Conservation (phyloP, 2,329 filamentous ascomycete species). For the Aulographum hederae region DNA sequence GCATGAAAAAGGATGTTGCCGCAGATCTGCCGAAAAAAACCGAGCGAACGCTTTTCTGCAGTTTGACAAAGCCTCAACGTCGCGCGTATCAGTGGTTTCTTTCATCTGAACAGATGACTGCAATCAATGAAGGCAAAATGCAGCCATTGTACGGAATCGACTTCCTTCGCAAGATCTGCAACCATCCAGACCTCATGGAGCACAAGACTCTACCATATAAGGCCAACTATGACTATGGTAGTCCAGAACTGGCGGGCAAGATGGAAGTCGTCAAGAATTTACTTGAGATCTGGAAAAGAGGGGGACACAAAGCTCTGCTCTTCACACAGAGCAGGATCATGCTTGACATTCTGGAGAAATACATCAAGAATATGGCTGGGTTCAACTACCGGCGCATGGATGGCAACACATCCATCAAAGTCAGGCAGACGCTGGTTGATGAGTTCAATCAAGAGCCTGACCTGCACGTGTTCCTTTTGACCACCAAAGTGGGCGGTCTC, state of each 20-base stretch:
- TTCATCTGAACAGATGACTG: conserved; percentile 65
- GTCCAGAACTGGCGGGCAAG: conserved; percentile 67
- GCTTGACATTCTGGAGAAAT: conserved; percentile 82
- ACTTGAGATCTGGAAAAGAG: conserved; percentile 71
- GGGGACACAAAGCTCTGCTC: conserved; percentile 84
- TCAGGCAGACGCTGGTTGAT: conserved; percentile 79
- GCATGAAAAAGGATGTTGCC: conserved; percentile 85
- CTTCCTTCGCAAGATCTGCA: conserved; percentile 87
- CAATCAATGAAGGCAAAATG: conserved; percentile 55
- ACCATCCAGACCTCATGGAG: conserved; percentile 79
- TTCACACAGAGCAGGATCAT: conserved; percentile 92
- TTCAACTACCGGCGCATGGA: conserved; percentile 84
- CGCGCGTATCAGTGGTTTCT: conserved; percentile 69
- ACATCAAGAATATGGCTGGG: conserved; percentile 47
- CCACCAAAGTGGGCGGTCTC: conserved; percentile 85
- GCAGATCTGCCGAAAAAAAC: conserved; percentile 88
- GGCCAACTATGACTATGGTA: conserved; percentile 58
- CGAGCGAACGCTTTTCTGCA: conserved; percentile 92
- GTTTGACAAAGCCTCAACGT: conserved; percentile 63
- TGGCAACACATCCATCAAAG: conserved; percentile 72
- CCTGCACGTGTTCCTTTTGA: conserved; percentile 78
- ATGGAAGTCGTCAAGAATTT: conserved; percentile 87
- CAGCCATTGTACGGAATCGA: conserved; percentile 84
- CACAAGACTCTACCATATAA: conserved; percentile 41
- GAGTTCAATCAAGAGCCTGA: conserved; percentile 70